Conservation (phyloP, 2,329 filamentous ascomycete species). For the Coniochaeta sp. region DNA sequence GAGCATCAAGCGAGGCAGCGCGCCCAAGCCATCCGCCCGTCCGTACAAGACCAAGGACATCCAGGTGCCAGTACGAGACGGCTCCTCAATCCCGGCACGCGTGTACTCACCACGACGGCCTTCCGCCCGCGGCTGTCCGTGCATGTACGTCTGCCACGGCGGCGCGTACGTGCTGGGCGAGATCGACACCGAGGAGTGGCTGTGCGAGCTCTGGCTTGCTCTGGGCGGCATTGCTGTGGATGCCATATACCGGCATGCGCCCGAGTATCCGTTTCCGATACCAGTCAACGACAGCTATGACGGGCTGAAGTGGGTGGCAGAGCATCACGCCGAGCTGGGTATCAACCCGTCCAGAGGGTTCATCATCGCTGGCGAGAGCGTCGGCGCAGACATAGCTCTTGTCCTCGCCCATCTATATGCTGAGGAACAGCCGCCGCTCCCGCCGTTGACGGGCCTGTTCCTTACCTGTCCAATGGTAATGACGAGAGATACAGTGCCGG, state of each 20-base stretch:
- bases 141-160: slow-evolving; percentile 18
- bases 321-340: slow-evolving; percentile 14
- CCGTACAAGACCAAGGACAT: neutral
- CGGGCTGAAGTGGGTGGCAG: slow-evolving; percentile 10
- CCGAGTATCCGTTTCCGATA: slow-evolving; percentile 21
- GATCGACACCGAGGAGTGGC: slow-evolving; percentile 15
- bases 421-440: slow-evolving; percentile 8
- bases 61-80: neutral
- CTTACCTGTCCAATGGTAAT: slow-evolving; percentile 15
- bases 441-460: slow-evolving; percentile 20
- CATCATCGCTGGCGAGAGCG: slow-evolving; percentile 20
- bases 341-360: slow-evolving; percentile 17
- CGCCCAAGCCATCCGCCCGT: neutral
- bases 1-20: neutral
- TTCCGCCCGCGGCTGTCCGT: neutral
- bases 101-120: neutral
- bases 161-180: slow-evolving; percentile 20
- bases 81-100: neutral
- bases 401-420: slow-evolving; percentile 15
- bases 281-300: slow-evolving; percentile 21
- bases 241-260: slow-evolving; percentile 20
- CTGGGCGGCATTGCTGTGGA: slow-evolving; percentile 20
- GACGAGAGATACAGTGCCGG: slow-evolving; percentile 16
- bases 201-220: slow-evolving; percentile 17
- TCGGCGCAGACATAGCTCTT: slow-evolving; percentile 20